Percentiles rank a stretch among this genome's conserved stretches.
These are phyloP conservation scores for Verticillium nubilum DNA, from an alignment of 2,329 filamentous ascomycete species.

Conservation along the genomic window DNA sequence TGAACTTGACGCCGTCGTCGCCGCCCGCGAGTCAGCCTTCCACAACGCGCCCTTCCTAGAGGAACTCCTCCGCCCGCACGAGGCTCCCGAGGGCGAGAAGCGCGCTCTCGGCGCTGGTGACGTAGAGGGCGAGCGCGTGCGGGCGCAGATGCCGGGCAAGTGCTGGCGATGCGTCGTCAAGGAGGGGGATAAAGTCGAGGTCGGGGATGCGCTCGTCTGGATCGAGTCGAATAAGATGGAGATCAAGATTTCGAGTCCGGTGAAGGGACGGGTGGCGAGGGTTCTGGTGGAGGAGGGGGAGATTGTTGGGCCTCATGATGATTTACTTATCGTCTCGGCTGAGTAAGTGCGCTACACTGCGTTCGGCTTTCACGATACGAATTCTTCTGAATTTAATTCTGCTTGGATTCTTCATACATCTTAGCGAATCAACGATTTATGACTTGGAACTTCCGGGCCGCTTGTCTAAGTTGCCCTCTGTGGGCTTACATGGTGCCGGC, in stretches of 20 bases:
- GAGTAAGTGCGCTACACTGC: neutral
- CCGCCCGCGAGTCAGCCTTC: constrained; percentile 19
- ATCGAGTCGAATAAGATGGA: constrained; percentile 33
- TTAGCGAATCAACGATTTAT: too few species aligned
- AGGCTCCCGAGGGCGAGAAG: constrained; percentile 3
- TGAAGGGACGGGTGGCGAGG: constrained; percentile 17
- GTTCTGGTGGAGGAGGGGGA: constrained; percentile 21
- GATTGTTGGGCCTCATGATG: constrained; percentile 22
- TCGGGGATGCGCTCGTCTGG: constrained; percentile 23
- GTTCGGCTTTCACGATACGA: too few species aligned
- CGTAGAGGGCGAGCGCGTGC: constrained; percentile 17
- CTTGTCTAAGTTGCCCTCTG: too few species aligned
- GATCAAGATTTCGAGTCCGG: constrained; percentile 24
- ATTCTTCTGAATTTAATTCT: too few species aligned
- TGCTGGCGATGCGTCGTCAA: constrained; percentile 25
- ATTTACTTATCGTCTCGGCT: constrained; percentile 17
- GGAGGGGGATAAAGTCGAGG: constrained; percentile 16
- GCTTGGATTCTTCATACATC: too few species aligned
- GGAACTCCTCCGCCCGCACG: constrained; percentile 20
- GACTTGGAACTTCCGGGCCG: too few species aligned
- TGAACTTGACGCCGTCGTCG: constrained; percentile 15
- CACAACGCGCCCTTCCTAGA: constrained; percentile 20
- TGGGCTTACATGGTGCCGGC: too few species aligned
- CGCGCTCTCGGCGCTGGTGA: neutral
- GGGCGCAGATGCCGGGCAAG: constrained; percentile 25